Conservation (phyloP, 129 eudicot genomes). For the Cynara cardunculus region DNA sequence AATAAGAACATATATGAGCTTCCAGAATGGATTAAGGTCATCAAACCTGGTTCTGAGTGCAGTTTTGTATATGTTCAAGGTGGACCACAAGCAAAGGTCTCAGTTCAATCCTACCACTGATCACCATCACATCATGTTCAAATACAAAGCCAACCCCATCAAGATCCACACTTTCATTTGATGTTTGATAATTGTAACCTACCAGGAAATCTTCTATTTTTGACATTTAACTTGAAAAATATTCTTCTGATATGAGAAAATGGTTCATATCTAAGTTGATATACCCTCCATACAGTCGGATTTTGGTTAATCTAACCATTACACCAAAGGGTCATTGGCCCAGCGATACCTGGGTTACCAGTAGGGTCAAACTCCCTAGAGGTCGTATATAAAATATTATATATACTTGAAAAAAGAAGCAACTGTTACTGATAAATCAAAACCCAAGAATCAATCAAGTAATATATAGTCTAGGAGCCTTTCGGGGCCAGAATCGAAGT, state of each 20-base stretch:
- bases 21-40: slow-evolving; percentile 61
- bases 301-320: not conserved
- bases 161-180: not conserved
- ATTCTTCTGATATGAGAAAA: slow-evolving; percentile 26
- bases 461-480: not conserved
- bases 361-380: no score
- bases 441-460: not conserved
- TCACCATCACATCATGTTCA: not conserved
- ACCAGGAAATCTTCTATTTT: slow-evolving; percentile 23
- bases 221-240: slow-evolving; percentile 22
- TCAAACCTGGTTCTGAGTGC: slow-evolving; percentile 66
- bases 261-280: slow-evolving; percentile 17
- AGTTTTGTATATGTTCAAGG: slow-evolving; percentile 85
- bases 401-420: not conserved
- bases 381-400: not conserved
- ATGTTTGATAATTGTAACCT: slow-evolving; percentile 21
- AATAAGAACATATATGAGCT: slow-evolving; percentile 56
- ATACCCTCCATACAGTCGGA: not conserved
- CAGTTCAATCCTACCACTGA: slow-evolving; percentile 68
- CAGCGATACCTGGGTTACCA: no score
- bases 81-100: slow-evolving; percentile 84
- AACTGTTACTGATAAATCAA: not conserved
- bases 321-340: no score
- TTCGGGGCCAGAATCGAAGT: not conserved
- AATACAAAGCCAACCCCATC: not conserved